phyloP scores from a whole-genome alignment of 371 early-diverging fungal species.

The Apophysomyces ossiformis region DNA sequence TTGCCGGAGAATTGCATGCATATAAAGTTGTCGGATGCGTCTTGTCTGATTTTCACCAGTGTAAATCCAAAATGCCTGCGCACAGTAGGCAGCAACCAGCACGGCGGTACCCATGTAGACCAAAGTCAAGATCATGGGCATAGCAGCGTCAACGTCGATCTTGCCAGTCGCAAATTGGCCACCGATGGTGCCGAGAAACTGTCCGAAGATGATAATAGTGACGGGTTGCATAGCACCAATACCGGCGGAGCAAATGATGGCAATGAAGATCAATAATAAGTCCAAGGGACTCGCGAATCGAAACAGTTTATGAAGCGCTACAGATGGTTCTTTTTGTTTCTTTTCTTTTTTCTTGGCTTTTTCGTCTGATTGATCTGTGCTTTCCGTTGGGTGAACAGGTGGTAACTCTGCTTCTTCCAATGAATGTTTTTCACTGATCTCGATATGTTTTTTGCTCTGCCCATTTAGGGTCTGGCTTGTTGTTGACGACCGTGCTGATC shows the following conservation, averaged over 20 bases:
- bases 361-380: conserved; percentile 19
- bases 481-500: conserved; percentile 26
- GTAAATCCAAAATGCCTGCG: conserved; percentile 35
- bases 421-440: neutral
- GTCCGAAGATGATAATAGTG: conserved; percentile 32
- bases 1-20: conserved; percentile 79
- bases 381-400: neutral
- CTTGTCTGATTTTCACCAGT: conserved; percentile 45
- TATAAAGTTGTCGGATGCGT: conserved; percentile 68
- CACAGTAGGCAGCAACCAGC: conserved; percentile 29
- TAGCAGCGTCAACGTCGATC: conserved; percentile 7
- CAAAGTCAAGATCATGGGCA: conserved; percentile 27
- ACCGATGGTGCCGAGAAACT: conserved; percentile 19
- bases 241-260: conserved; percentile 27
- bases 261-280: conserved; percentile 50
- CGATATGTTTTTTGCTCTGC: neutral
- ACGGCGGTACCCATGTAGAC: conserved; percentile 38
- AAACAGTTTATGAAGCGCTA: conserved; percentile 63
- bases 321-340: conserved; percentile 40
- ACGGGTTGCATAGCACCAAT: conserved; percentile 35
- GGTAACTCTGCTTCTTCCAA: neutral
- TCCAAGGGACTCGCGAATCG: conserved; percentile 72
- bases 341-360: conserved; percentile 39
- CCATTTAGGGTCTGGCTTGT: conserved; percentile 26
- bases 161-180: neutral